Base-by-base conservation (phyloP, 148 eudicot species). In the Suaeda aralocaspica region DNA sequence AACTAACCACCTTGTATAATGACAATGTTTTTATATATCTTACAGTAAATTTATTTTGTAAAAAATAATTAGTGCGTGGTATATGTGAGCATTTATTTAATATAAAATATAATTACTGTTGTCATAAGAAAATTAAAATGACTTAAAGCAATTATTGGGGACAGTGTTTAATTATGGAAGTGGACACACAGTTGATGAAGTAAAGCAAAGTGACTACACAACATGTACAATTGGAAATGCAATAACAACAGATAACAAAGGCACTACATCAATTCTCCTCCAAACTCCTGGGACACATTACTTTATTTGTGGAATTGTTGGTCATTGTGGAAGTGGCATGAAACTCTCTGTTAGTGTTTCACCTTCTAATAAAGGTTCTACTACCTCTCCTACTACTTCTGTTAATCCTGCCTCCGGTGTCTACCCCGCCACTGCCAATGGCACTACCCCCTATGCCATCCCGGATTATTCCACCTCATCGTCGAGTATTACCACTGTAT, bases 281-380 rank as follows among this genome's bases (percentile, higher is more conserved):
- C 85, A 77, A 66, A 81, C 93, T 39, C 81, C 94, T 8, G 98
- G 96, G 4, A 26, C 82, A 16, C 96, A 78, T 68, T 90, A 79
- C 89, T 92, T 79, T 87, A 80, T 90, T 19, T 92, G 98, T 68
- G 94, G 87, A 0, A 66, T 73, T 15, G 26, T 75, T 14, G 94
- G 98, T 15, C 98, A 92, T 44, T 92, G 98, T 62, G 64, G 72
- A 60, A 71, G 85, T 36, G 98, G 98, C 64, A 90, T 90, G 96
- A 92, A 90, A 74, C 75, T 92, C 0, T 70, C 94, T 2, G 80
- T 90, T 70, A 77, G 85, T n/a, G 96, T 87, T 2, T 44, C 76
- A 13, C 80, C 76, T 61, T 60, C 75, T 0, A 67, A 64, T 9
- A 58, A 2, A 68, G 0, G 66, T 55, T 25, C 74, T 36, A 5